Evolutionary conservation across 2,329 filamentous ascomycete species (phyloP), one percentile per base, ranked within the genome.

Genomic region (Colletotrichum lentis): DNA sequence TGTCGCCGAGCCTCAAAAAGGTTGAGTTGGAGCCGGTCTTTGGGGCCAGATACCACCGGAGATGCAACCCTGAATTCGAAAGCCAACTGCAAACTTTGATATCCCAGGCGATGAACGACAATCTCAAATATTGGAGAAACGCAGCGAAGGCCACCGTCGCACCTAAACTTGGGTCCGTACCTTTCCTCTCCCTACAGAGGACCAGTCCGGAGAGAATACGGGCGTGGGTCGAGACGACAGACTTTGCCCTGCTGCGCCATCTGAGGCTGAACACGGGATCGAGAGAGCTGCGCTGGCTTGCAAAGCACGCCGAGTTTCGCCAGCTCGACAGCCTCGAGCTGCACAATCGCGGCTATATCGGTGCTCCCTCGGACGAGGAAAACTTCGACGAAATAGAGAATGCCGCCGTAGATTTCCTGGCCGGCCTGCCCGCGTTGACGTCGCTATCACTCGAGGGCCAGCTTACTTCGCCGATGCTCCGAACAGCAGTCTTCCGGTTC

Each of bases 191-290:
- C 12, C n/a, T 62, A 24, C 43, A 54, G 10, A 46, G 27, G 18
- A 35, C 37, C 12, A 53, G 31, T 2, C 59, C 47, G 1, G 37
- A 47, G n/a, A 53, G 59, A 31, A 18, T 62, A 10, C 37, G 22
- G 39, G 49, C 49, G 14, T 62, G 59, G 59, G 50, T 6, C 6
- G 22, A 53, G 20, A 50, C 39, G n/a, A 43, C 44, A 3, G 47
- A 62, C 20, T 62, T 62, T 27, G 18, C 59, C n/a, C 18, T 24
- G 18, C n/a, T 62, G 59, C 47, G 49, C 27, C 59, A 62, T 20
- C 24, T 62, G 37, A 54, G 44, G 37, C 27, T 62, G n/a, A 53
- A 53, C 24, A n/a, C 44, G 18, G 16, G 47, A 24, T 31, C 27
- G 24, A 31, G 47, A 35, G 59, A 62, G 20, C 22, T 62, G 24